phyloP scores from a whole-genome alignment of 495 filamentous ascomycete genomes.

The Symbiotaphrina buchneri region DNA sequence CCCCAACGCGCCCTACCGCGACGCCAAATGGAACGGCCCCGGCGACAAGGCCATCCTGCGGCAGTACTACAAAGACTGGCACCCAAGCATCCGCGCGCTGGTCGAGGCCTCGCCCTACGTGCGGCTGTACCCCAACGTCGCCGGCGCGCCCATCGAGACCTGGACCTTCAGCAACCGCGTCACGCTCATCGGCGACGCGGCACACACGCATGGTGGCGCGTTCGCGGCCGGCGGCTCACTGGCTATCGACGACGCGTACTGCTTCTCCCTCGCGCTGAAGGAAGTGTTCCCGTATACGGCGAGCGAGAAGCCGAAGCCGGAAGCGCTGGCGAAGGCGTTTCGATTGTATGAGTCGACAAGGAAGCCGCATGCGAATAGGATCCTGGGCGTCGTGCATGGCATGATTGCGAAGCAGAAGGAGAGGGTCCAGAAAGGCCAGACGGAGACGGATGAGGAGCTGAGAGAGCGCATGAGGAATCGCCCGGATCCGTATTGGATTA shows the following conservation, averaged over 20 bases:
- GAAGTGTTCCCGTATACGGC: slow-evolving; percentile 9
- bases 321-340: slow-evolving; percentile 12
- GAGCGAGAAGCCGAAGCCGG: slow-evolving; percentile 5
- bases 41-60: slow-evolving; percentile 16
- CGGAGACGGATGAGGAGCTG: slow-evolving; percentile 19
- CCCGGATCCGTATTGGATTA: slow-evolving; percentile 18
- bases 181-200: slow-evolving; percentile 23
- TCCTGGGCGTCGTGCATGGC: slow-evolving; percentile 17
- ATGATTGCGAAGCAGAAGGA: slow-evolving; percentile 13
- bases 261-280: slow-evolving; percentile 9
- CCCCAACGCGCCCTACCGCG: slow-evolving; percentile 15
- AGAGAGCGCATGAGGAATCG: slow-evolving; percentile 15
- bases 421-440: slow-evolving; percentile 6
- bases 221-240: slow-evolving; percentile 26
- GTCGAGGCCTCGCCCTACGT: slow-evolving; percentile 19
- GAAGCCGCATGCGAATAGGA: slow-evolving; percentile 18
- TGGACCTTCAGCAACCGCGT: slow-evolving; percentile 19
- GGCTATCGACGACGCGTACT: slow-evolving; percentile 24
- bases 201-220: slow-evolving; percentile 25
- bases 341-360: slow-evolving; percentile 17
- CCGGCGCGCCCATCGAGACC: slow-evolving; percentile 15
- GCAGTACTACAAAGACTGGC: slow-evolving; percentile 21
- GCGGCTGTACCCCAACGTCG: slow-evolving; percentile 20
- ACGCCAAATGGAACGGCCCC: slow-evolving; percentile 17
- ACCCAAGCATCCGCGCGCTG: slow-evolving; percentile 17